Conservation (phyloP, 2,329 filamentous ascomycete genomes). For the Sclerotinia subarctica region DNA sequence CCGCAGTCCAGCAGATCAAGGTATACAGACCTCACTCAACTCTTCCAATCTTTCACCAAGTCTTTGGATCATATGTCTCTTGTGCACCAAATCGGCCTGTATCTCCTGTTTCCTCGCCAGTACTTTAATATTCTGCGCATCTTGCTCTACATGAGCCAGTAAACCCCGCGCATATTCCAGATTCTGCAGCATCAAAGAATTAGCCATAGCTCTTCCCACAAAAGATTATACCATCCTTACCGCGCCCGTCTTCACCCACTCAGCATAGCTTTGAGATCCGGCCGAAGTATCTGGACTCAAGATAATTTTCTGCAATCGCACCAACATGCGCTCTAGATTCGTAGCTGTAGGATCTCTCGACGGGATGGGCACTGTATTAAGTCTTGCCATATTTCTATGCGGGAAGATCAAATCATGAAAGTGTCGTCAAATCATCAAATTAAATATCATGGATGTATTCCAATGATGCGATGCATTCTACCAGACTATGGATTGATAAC, state of each 20-base stretch:
- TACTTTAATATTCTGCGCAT: slow-evolving; percentile 57
- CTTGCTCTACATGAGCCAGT: slow-evolving; percentile 68
- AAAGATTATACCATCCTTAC: slow-evolving; percentile 40
- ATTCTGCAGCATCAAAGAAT: slow-evolving; percentile 51
- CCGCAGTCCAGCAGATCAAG: neutral
- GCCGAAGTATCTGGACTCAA: slow-evolving; percentile 58
- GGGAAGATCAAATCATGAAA: neutral
- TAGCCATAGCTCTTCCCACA: neutral
- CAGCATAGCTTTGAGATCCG: slow-evolving; percentile 58
- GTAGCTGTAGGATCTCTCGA: slow-evolving; percentile 29
- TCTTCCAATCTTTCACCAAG: slow-evolving; percentile 66
- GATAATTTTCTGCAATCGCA: slow-evolving; percentile 62
- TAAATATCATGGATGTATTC: neutral
- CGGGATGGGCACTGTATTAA: slow-evolving; percentile 26
- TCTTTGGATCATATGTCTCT: slow-evolving; percentile 63
- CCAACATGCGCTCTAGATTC: slow-evolving; percentile 62
- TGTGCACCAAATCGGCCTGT: slow-evolving; percentile 61
- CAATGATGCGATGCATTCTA: neutral
- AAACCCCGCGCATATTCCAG: slow-evolving; percentile 67
- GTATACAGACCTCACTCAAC: slow-evolving; percentile 54
- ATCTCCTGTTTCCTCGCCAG: slow-evolving; percentile 56
- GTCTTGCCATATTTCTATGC: slow-evolving; percentile 32
- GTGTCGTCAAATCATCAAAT: neutral
- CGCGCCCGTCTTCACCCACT: slow-evolving; percentile 57
- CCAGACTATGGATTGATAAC: neutral